These are phyloP conservation scores for Peronospora belbahrii DNA, from an alignment of 352 stramenopile species.

Conservation along the genomic window DNA sequence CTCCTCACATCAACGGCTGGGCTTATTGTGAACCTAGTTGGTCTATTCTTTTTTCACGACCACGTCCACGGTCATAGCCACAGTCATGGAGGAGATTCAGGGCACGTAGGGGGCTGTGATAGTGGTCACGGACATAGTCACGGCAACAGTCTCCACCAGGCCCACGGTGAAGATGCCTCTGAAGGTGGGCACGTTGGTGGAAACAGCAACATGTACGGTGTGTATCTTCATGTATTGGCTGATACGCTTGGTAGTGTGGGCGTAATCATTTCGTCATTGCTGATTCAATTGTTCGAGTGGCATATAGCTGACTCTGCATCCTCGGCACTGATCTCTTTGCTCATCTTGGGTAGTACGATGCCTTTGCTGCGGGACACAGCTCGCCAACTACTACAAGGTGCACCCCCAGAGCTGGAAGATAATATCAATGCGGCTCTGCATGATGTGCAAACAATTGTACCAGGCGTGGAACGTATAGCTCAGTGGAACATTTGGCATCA, in stretches of 20 bases:
- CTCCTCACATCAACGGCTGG: slow-evolving; percentile 78
- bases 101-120: slow-evolving; percentile 25
- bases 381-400: slow-evolving; percentile 61
- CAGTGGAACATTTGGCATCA: slow-evolving; percentile 78
- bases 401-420: slow-evolving; percentile 44
- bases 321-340: slow-evolving; percentile 73
- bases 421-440: slow-evolving; percentile 38
- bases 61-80: slow-evolving; percentile 73
- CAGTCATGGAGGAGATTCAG: slow-evolving; percentile 32
- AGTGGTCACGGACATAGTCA: slow-evolving; percentile 56
- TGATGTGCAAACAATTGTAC: slow-evolving; percentile 37
- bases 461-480: slow-evolving; percentile 36
- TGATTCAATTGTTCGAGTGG: slow-evolving; percentile 82
- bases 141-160: slow-evolving; percentile 41
- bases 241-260: slow-evolving; percentile 85
- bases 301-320: slow-evolving; percentile 77
- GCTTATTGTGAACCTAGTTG: slow-evolving; percentile 81
- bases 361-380: slow-evolving; percentile 70
- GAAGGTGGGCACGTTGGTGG: slow-evolving; percentile 18
- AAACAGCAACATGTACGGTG: slow-evolving; percentile 88
- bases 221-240: slow-evolving; percentile 86
- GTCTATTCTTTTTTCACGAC: slow-evolving; percentile 88
- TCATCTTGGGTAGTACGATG: slow-evolving; percentile 80
- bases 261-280: slow-evolving; percentile 82
- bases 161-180: slow-evolving; percentile 39